phyloP scores from a whole-genome alignment of 1,139 yeast genomes.

The Debaryomyces subglobosus region DNA sequence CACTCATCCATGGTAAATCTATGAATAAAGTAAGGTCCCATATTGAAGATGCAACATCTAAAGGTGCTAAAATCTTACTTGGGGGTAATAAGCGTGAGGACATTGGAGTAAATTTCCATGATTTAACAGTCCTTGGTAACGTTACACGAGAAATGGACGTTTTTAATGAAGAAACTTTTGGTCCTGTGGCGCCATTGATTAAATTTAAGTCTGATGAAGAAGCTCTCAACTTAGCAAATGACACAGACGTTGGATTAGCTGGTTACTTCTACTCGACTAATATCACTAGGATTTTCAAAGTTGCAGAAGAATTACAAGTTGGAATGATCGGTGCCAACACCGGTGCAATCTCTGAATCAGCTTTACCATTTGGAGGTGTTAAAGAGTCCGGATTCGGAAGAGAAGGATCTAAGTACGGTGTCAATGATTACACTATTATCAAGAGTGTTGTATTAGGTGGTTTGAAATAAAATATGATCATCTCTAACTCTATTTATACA shows the following conservation, averaged over 20 bases:
- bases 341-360: constrained; percentile 48
- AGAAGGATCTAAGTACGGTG: constrained; percentile 50
- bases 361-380: constrained; percentile 52
- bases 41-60: constrained; percentile 70
- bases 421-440: constrained; percentile 43
- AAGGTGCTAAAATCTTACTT: constrained; percentile 67
- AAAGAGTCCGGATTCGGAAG: constrained; percentile 52
- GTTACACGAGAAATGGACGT: constrained; percentile 68
- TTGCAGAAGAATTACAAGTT: constrained; percentile 45
- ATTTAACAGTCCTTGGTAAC: constrained; percentile 70
- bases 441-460: constrained; percentile 31
- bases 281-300: constrained; percentile 57
- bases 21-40: constrained; percentile 70
- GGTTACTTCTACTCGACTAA: constrained; percentile 47
- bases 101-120: constrained; percentile 76
- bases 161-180: constrained; percentile 80
- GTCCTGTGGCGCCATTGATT: constrained; percentile 83
- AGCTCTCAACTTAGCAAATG: constrained; percentile 70
- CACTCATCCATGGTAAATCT: constrained; percentile 70
- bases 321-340: constrained; percentile 55
- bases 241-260: constrained; percentile 52
- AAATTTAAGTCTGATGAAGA: constrained; percentile 68
- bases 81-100: constrained; percentile 70
- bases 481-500: not conserved
- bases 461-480: constrained; percentile 10